Conservation (phyloP, 768 basidiomycete species). For the Infundibulicybe gibba region DNA sequence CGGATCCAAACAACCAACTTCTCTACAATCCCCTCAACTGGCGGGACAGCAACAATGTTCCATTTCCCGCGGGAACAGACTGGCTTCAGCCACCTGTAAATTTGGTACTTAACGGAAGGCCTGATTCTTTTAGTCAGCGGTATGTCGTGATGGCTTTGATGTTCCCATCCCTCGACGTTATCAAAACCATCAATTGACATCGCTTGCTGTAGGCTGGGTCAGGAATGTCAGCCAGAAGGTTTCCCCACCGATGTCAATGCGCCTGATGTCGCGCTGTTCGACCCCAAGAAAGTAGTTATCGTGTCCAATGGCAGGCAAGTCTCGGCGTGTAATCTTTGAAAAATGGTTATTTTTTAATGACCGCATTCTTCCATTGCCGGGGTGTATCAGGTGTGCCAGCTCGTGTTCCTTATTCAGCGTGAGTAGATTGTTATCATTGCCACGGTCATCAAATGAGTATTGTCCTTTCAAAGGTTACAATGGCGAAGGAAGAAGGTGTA, state of each 20-base stretch:
- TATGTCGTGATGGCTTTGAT: constrained; percentile 8
- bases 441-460: background rate
- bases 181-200: background rate
- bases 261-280: constrained; percentile 44
- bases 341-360: background rate
- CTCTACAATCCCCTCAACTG: constrained; percentile 49
- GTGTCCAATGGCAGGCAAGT: constrained; percentile 51
- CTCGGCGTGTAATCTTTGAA: background rate
- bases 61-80: constrained; percentile 34
- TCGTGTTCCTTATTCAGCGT: constrained; percentile 46
- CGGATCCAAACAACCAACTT: constrained; percentile 40
- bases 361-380: background rate
- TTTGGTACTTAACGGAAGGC: constrained; percentile 40
- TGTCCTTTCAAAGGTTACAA: constrained; percentile 39
- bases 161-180: background rate
- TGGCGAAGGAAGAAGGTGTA: constrained; percentile 55
- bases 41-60: constrained; percentile 41
- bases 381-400: constrained; percentile 36
- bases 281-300: constrained; percentile 44
- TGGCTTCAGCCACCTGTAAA: constrained; percentile 45
- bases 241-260: constrained; percentile 7
- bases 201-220: constrained; percentile 30
- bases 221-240: constrained; percentile 36
- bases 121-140: constrained; percentile 51
- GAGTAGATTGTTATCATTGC: constrained; percentile 14